Percentiles rank a stretch among this genome's conserved stretches.
Evolutionary conservation across 2,329 filamentous ascomycete species (phyloP).

Genomic region (Bipolaris victoriae): DNA sequence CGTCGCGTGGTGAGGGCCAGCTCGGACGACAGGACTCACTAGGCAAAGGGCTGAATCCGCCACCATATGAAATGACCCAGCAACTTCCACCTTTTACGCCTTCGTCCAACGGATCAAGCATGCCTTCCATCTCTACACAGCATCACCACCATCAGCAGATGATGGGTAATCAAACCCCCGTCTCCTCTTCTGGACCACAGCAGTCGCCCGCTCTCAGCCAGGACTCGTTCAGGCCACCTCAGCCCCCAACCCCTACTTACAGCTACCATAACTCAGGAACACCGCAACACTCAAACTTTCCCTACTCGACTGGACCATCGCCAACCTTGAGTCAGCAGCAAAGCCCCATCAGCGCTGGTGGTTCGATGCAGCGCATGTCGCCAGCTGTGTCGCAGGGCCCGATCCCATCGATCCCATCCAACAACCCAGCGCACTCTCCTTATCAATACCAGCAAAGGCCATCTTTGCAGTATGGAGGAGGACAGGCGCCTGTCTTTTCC

Average conservation of each 20-base stretch:
- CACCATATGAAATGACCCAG: slow-evolving; percentile 69
- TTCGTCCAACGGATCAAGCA: slow-evolving; percentile 59
- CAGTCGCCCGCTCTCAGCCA: slow-evolving; percentile 63
- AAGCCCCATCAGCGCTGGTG: slow-evolving; percentile 57
- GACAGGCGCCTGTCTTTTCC: slow-evolving; percentile 71
- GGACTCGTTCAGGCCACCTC: slow-evolving; percentile 65
- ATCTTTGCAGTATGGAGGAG: slow-evolving; percentile 52
- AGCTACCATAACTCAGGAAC: slow-evolving; percentile 64
- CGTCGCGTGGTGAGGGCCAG: slow-evolving; percentile 57
- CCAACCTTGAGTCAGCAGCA: slow-evolving; percentile 52
- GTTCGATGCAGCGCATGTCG: slow-evolving; percentile 58
- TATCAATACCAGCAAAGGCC: slow-evolving; percentile 56
- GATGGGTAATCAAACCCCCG: slow-evolving; percentile 54
- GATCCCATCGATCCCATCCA: slow-evolving; percentile 55
- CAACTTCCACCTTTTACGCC: slow-evolving; percentile 66
- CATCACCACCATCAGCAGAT: slow-evolving; percentile 50
- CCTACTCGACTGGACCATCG: slow-evolving; percentile 58
- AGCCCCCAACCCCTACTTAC: slow-evolving; percentile 67
- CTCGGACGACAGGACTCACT: slow-evolving; percentile 65
- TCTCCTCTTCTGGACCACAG: slow-evolving; percentile 46
- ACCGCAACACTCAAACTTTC: slow-evolving; percentile 56
- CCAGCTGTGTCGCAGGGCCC: slow-evolving; percentile 55
- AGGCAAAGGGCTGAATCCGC: slow-evolving; percentile 67
- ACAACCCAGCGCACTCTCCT: slow-evolving; percentile 55
- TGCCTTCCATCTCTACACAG: slow-evolving; percentile 54